Base-by-base conservation (phyloP, 2,329 filamentous ascomycete species). In the Byssoonygena ceratinophila region DNA sequence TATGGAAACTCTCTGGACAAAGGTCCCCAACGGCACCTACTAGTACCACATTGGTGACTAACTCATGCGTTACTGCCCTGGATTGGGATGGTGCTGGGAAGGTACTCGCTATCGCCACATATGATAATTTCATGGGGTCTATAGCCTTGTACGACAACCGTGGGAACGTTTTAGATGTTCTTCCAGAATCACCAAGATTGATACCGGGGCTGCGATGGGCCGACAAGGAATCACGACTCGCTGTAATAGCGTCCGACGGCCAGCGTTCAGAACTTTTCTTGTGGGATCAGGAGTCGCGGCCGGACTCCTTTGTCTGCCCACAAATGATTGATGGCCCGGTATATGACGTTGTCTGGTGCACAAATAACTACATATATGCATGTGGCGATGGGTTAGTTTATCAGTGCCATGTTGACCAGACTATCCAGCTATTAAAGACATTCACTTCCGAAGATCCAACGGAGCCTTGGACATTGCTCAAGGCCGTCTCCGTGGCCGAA, bases 51-150 rank as follows among this genome's bases (percentile, higher is more conserved):
- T 58, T 74, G 4, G 57, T 71, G 5, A 65, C 70, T 29, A 61
- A 59, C 43, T 61, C 64, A 14, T 66, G 65, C 51, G 69, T 75
- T 43, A 73, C 72, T 9, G 67, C 72, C 2, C 63, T 74, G 36
- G 68, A 70, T 2, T 76, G 73, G 73, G 66, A 74, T 57, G 67
- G 69, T 1, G 59, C 63, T 14, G 73, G 73, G 20, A 63, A 66
- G 31, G 67, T 71, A 54, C 59, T 76, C 45, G 73, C 73, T 22
- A 68, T 75, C 16, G 73, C 73, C 14, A 73, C 71, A 20, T 73
- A 68, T 53, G 66, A 65, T 49, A 66, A 73, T 46, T 62, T 67
- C 57, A 63, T 67, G 32, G 71, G 71, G 14, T 65, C 70, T 12
- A 68, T 75, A 53, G 66, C 65, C 54, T 71, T 71, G 62, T 75